Percentiles rank a stretch among this genome's conserved stretches.
Evolutionary conservation across 177 flowering plant species (phyloP).

Genomic region (Tripterygium wilfordii): DNA sequence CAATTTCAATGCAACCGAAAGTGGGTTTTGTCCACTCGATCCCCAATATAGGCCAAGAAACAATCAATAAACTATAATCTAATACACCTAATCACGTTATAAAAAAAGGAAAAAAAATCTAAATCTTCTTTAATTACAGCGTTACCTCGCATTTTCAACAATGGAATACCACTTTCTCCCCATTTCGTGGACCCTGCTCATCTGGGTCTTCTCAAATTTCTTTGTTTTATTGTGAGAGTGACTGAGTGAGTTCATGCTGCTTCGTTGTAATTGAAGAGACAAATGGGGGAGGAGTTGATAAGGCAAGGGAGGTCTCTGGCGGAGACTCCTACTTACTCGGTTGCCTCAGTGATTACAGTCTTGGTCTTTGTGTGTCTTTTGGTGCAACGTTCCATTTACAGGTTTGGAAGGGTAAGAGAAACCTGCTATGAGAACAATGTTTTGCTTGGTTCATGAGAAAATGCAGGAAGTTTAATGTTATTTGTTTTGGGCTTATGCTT

Average conservation of each 20-base stretch:
- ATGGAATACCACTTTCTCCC: conserved; percentile 8
- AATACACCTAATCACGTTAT: too few species aligned
- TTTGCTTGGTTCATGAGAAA: conserved; percentile 6
- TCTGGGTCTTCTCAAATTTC: conserved; percentile 2
- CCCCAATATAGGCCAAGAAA: neutral
- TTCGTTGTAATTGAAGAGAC: conserved; percentile 1
- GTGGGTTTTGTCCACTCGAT: neutral
- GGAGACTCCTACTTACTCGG: conserved; percentile 89
- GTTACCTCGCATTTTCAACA: neutral
- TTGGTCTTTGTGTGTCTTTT: conserved; percentile 77
- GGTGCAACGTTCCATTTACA: conserved; percentile 63
- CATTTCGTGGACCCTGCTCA: conserved; percentile 26
- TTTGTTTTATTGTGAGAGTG: neutral
- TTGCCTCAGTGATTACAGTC: conserved; percentile 76
- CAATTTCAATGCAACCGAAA: conserved; percentile 6
- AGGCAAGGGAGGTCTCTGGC: conserved; percentile 68
- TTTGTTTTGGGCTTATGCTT: neutral
- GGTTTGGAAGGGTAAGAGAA: conserved; percentile 75
- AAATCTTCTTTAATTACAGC: too few species aligned
- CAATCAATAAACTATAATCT: neutral
- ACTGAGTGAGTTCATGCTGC: neutral
- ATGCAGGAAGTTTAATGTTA: neutral
- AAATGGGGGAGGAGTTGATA: conserved; percentile 25
- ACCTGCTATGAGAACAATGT: neutral
- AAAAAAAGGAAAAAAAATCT: too few species aligned